Percentiles rank a stretch among this genome's conserved stretches.
Conservation (phyloP, 140 eudicot genomes). For the Flaveria floridana region DNA sequence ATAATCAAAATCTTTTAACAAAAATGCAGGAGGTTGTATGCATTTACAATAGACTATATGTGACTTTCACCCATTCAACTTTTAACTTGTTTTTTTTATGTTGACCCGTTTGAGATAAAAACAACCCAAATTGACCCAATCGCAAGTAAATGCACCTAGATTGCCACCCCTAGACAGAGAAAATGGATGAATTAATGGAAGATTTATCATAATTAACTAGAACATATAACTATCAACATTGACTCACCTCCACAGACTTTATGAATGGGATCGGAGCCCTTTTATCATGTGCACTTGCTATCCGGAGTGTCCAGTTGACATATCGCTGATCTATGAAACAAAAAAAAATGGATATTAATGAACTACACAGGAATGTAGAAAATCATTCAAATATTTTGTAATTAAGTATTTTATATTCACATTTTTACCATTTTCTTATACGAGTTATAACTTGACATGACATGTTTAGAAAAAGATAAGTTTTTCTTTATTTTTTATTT, state of each 20-base stretch:
- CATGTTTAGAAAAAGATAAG: background rate
- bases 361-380: background rate
- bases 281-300: conserved; percentile 76
- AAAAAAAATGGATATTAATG: conserved; percentile 12
- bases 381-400: background rate
- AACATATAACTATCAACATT: background rate
- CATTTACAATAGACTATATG: background rate
- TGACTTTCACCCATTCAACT: background rate
- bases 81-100: background rate
- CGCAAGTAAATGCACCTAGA: background rate
- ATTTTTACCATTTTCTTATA: background rate
- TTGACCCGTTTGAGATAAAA: background rate
- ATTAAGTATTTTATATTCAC: background rate
- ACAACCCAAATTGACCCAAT: background rate
- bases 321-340: conserved; percentile 55
- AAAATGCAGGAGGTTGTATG: background rate
- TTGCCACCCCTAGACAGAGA: background rate
- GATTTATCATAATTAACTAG: background rate
- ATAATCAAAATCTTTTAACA: background rate
- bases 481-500: background rate
- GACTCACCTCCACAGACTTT: conserved; percentile 69
- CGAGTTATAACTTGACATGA: background rate
- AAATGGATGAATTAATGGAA: background rate
- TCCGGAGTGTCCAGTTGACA: conserved; percentile 74
- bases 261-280: conserved; percentile 69